Conservation (phyloP, 2,329 filamentous ascomycete genomes). For the Calonectria crousiana region DNA sequence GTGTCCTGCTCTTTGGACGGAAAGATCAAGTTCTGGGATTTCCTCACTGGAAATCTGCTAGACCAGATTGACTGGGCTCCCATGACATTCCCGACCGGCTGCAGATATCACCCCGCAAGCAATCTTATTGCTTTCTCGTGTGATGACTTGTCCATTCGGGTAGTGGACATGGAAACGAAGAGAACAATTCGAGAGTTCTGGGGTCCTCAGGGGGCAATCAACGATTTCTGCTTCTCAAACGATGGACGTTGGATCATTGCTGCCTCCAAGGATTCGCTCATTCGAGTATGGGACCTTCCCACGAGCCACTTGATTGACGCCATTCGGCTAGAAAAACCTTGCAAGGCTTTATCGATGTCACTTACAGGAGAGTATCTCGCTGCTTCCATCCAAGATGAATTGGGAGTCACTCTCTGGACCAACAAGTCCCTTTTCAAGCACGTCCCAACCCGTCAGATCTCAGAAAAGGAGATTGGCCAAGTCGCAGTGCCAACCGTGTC, state of each 20-base stretch:
- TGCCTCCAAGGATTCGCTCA: slow-evolving; percentile 81
- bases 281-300: slow-evolving; percentile 94
- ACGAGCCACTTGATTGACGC: slow-evolving; percentile 96
- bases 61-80: slow-evolving; percentile 86
- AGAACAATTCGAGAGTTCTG: slow-evolving; percentile 94
- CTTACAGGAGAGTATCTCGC: slow-evolving; percentile 94
- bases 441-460: slow-evolving; percentile 86
- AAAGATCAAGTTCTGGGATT: slow-evolving; percentile 98
- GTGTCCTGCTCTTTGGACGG: slow-evolving; percentile 92
- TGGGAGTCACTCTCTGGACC: slow-evolving; percentile 96
- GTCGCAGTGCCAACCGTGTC: slow-evolving; percentile 80
- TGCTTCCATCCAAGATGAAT: slow-evolving; percentile 82
- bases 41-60: slow-evolving; percentile 82
- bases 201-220: slow-evolving; percentile 80
- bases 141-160: slow-evolving; percentile 86
- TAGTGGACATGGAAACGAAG: slow-evolving; percentile 91
- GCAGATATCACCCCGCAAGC: slow-evolving; percentile 84
- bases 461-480: slow-evolving; percentile 77
- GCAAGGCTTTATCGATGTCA: slow-evolving; percentile 89
- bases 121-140: slow-evolving; percentile 91
- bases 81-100: slow-evolving; percentile 79
- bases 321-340: slow-evolving; percentile 82
- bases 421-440: slow-evolving; percentile 93
- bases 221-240: slow-evolving; percentile 89
- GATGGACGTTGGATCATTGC: slow-evolving; percentile 96